Evolutionary conservation across 2,329 filamentous ascomycete species (phyloP).

Genomic region (Paecilomyces sp.): DNA sequence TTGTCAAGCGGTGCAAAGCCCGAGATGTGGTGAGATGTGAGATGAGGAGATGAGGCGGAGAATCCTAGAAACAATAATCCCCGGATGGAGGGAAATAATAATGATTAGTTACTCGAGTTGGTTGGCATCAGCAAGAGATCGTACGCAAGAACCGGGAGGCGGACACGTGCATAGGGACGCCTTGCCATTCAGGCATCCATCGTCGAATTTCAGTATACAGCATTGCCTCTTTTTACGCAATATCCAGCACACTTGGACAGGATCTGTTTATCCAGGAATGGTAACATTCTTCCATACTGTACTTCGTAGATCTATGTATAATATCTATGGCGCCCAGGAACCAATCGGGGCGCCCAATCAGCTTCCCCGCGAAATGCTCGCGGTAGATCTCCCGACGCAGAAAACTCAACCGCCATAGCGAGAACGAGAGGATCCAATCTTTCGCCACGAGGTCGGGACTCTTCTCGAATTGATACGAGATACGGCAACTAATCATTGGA

Average conservation of each 20-base stretch:
- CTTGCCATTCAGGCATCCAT: not conserved
- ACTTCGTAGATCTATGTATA: not conserved
- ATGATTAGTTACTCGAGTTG: no score
- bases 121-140: no score
- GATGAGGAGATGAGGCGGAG: not conserved
- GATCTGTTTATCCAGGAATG: not conserved
- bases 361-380: not conserved
- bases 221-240: not conserved
- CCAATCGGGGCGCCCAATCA: not conserved
- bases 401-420: not conserved
- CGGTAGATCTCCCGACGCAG: constrained; percentile 10
- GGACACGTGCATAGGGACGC: not conserved
- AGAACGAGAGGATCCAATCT: not conserved
- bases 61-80: not conserved
- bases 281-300: not conserved
- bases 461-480: no score
- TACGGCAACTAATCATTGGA: no score
- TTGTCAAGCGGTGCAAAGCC: not conserved
- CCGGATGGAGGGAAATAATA: no score
- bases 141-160: not conserved
- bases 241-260: not conserved
- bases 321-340: not conserved
- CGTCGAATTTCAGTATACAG: not conserved
- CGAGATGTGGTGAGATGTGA: not conserved
- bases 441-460: no score